Percentiles rank a stretch among this genome's conserved stretches.
These are phyloP conservation scores for Tylopilus sp. DNA, from an alignment of 768 basidiomycete species.

Conservation along the genomic window DNA sequence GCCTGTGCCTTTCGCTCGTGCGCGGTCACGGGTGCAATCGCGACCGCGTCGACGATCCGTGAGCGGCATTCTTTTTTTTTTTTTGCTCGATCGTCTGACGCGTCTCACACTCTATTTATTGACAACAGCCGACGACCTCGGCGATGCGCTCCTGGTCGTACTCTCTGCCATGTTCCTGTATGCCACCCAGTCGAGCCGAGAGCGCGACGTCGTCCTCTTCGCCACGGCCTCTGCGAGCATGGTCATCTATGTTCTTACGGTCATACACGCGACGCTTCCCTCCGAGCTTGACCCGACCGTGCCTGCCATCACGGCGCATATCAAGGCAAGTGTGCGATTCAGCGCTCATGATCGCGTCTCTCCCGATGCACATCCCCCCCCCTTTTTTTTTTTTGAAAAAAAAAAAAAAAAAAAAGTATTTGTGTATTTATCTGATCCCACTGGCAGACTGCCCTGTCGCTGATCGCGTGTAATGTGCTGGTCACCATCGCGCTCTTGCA, in stretches of 20 bases:
- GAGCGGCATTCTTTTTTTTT: no score
- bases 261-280: not conserved
- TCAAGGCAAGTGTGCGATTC: constrained; percentile 2
- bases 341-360: not conserved
- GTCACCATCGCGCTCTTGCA: not conserved
- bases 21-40: no score
- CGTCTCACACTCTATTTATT: no score
- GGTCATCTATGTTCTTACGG: not conserved
- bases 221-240: not conserved
- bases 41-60: no score
- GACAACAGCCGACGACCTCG: not conserved
- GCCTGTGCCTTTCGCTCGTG: no score
- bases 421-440: no score
- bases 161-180: not conserved
- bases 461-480: not conserved
- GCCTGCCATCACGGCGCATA: not conserved
- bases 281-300: not conserved
- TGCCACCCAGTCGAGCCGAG: not conserved
- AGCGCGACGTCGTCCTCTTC: not conserved
- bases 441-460: not conserved
- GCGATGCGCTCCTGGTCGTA: not conserved
- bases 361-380: no score
- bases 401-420: no score
- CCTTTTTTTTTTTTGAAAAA: no score
- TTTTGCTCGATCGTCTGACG: no score